A percentile compares a stretch with the other conserved stretches of the same genome.
These are phyloP conservation scores for Trichosporon inkin DNA, from an alignment of 1,284 basidiomycete genomes.

Conservation along the genomic window DNA sequence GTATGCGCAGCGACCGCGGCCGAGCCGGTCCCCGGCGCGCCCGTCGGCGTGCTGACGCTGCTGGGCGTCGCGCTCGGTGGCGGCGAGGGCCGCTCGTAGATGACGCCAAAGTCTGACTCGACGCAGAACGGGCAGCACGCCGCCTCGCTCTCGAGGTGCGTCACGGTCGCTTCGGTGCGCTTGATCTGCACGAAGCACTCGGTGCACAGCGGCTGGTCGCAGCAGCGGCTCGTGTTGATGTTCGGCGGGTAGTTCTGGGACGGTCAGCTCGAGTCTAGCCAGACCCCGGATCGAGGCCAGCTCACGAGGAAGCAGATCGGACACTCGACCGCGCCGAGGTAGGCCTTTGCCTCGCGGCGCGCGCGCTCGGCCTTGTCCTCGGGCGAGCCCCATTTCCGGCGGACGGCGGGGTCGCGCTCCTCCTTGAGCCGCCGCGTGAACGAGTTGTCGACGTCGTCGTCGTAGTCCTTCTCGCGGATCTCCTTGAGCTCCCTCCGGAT, in stretches of 20 bases:
- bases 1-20: constrained; percentile 26
- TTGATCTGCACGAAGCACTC: constrained; percentile 99
- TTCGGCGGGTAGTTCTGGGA: constrained; percentile 74
- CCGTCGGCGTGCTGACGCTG: constrained; percentile 6
- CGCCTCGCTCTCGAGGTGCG: constrained; percentile 84
- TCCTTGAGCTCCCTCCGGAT: constrained; percentile 55
- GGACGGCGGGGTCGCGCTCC: constrained; percentile 29
- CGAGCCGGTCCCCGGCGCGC: constrained; percentile 11
- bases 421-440: constrained; percentile 36
- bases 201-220: constrained; percentile 96
- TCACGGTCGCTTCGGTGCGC: constrained; percentile 84
- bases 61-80: constrained; percentile 13
- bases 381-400: constrained; percentile 23
- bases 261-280: neutral
- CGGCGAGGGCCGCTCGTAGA: constrained; percentile 69
- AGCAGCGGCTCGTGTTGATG: constrained; percentile 95
- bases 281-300: neutral
- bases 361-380: constrained; percentile 55
- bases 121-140: constrained; percentile 96
- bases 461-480: constrained; percentile 37
- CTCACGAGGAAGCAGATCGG: constrained; percentile 98
- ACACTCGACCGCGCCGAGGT: constrained; percentile 85
- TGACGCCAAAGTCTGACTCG: constrained; percentile 90
- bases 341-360: constrained; percentile 65
- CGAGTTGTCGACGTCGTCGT: constrained; percentile 38